Evolutionary conservation across 1,139 yeast species (phyloP), one percentile per base, ranked within the genome.

Genomic region (Yamadazyma jaroonii): DNA sequence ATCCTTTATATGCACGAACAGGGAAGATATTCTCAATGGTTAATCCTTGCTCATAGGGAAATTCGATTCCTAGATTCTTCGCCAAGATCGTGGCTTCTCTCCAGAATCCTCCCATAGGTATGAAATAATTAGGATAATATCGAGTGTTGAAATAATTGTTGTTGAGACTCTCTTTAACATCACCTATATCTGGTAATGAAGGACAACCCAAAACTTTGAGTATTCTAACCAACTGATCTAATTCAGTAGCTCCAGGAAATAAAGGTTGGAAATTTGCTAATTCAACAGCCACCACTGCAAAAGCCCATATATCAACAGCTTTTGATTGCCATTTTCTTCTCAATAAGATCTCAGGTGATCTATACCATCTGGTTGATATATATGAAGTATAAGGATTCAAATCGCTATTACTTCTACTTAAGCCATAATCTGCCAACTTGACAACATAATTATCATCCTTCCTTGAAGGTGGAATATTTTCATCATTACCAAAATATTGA

Each of bases 291-390:
- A 92, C 87, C 22, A 84, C 74, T 1, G 95, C 97, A 64, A 88
- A 85, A 0, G 97, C 96, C 97, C 97, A 92, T 29, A 90, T 77
- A 64, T 92, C 98, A 30, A 88, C 78, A 0, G 95, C 89, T 36
- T 68, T 74, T 0, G 92, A 78, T 57, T 92, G 88, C 49, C 62
- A 62, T 7, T 73, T 72, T 45, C 77, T 77, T 44, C 92, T 72
- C 40, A 92, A 67, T 31, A 92, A 67, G 31, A 92, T 84, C 59
- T 92, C 98, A 0, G 98, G 98, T 0, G 97, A 82, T 43, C 98
- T 71, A 57, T 92, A 92, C 97, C 97, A 92, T 50, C 98, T 74
- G 0, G 97, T 92, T 0, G 96, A 85, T 6, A 92, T 94, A 52
- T 92, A 92, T 1, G 85, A 78, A 0, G 95, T 83, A 54, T 77